These are phyloP conservation scores for Fusarium begoniae DNA, from an alignment of 2,329 filamentous ascomycete species.

Conservation along the genomic window DNA sequence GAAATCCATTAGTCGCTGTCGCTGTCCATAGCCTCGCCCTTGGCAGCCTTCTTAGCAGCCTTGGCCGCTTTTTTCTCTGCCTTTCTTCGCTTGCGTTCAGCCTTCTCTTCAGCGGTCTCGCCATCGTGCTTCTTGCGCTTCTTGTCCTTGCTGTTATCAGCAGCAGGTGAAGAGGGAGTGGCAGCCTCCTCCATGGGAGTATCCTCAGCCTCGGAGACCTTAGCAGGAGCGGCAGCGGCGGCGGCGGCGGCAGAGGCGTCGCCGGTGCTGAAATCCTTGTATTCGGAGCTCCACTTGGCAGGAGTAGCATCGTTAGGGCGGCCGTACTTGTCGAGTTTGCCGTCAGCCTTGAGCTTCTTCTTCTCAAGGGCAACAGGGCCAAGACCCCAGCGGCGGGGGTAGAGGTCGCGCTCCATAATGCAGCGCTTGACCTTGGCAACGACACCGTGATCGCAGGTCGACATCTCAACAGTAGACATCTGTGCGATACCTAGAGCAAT, in stretches of 20 bases:
- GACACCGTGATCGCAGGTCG: slow-evolving; percentile 95
- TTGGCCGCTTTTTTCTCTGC: slow-evolving; percentile 69
- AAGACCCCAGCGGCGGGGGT: slow-evolving; percentile 95
- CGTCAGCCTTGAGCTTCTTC: slow-evolving; percentile 99
- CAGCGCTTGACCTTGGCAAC: slow-evolving; percentile 99
- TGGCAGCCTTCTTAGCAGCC: slow-evolving; percentile 63
- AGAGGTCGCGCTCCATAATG: slow-evolving; percentile 99
- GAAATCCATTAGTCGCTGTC: slow-evolving; percentile 58
- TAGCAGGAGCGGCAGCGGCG: slow-evolving; percentile 53
- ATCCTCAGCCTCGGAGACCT: slow-evolving; percentile 50
- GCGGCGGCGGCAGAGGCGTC: slow-evolving; percentile 55
- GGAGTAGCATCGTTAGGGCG: slow-evolving; percentile 92
- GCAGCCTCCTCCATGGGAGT: slow-evolving; percentile 48
- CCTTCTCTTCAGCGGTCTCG: slow-evolving; percentile 75
- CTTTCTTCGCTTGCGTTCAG: slow-evolving; percentile 67
- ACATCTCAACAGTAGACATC: slow-evolving; percentile 98
- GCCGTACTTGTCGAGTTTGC: slow-evolving; percentile 98
- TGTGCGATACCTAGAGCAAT: slow-evolving; percentile 96
- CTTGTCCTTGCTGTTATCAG: slow-evolving; percentile 68
- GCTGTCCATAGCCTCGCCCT: slow-evolving; percentile 61
- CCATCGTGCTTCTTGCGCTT: slow-evolving; percentile 85
- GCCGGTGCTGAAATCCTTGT: slow-evolving; percentile 85
- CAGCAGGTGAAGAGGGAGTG: slow-evolving; percentile 49
- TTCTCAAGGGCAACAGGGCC: slow-evolving; percentile 94
- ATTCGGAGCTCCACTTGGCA: slow-evolving; percentile 89